These are phyloP conservation scores for Metarhizium humberi DNA, from an alignment of 2,329 filamentous ascomycete genomes.

Conservation along the genomic window DNA sequence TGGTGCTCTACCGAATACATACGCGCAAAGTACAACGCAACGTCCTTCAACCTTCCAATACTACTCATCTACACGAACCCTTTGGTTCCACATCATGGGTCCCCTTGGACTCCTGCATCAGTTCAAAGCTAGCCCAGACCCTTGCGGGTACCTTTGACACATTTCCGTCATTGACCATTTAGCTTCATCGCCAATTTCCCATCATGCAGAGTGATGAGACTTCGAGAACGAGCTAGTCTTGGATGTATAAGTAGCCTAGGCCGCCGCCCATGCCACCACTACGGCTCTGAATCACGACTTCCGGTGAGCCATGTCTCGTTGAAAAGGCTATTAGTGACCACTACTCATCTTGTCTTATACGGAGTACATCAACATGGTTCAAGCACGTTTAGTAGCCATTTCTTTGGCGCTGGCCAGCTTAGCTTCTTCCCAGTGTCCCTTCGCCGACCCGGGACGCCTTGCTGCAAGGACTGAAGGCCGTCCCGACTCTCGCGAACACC, in stretches of 20 bases:
- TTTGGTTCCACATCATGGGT: no score
- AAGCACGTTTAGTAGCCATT: slow-evolving; percentile 11
- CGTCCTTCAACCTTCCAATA: no score
- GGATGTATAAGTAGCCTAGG: slow-evolving; percentile 1
- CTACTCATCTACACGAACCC: no score
- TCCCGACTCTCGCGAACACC: slow-evolving; percentile 18
- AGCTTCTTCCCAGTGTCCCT: slow-evolving; percentile 23
- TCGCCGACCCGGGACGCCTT: slow-evolving; percentile 18
- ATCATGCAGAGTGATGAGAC: background rate
- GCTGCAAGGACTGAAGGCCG: slow-evolving; percentile 15
- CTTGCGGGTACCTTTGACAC: no score
- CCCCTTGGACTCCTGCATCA: no score
- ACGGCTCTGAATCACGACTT: background rate
- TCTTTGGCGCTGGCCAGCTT: slow-evolving; percentile 18
- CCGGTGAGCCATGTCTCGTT: background rate
- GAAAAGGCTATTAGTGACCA: background rate
- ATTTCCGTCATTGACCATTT: background rate
- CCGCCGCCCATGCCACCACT: background rate
- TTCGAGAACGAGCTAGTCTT: background rate
- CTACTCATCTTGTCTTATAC: background rate
- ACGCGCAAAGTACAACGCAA: no score
- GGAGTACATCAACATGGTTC: slow-evolving; percentile 15
- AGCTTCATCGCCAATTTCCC: no score
- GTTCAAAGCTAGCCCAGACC: no score
- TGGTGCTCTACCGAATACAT: no score